Evolutionary conservation across 2,329 filamentous ascomycete genomes (phyloP).

Genomic region (Diaporthe citrichinensis): DNA sequence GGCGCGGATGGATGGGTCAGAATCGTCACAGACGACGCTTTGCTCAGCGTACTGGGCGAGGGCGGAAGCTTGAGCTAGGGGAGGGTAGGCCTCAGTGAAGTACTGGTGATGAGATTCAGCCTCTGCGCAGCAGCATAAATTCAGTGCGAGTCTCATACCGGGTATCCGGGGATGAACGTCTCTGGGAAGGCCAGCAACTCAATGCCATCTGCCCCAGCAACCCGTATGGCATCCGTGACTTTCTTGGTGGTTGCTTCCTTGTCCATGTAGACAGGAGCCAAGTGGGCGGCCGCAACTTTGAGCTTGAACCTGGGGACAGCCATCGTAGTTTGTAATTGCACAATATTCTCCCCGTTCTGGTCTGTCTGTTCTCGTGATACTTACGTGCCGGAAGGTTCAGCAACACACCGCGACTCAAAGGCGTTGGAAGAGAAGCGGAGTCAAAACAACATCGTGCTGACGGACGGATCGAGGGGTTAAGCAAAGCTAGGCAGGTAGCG

Average conservation of each 20-base stretch:
- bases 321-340: neutral
- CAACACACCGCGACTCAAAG: neutral
- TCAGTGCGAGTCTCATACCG: slow-evolving; percentile 29
- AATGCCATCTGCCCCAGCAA: slow-evolving; percentile 40
- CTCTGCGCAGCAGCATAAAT: neutral
- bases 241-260: slow-evolving; percentile 45
- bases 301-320: slow-evolving; percentile 41
- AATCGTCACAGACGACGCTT: slow-evolving; percentile 42
- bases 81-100: slow-evolving; percentile 46
- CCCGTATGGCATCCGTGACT: slow-evolving; percentile 42
- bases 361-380: neutral
- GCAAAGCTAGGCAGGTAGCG: neutral
- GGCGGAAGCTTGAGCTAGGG: slow-evolving; percentile 43
- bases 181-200: slow-evolving; percentile 46
- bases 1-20: slow-evolving; percentile 41
- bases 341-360: no score
- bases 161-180: slow-evolving; percentile 46
- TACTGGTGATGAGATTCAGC: slow-evolving; percentile 39
- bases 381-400: neutral
- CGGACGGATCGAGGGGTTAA: slow-evolving; percentile 8
- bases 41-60: slow-evolving; percentile 45
- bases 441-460: neutral
- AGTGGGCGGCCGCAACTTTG: slow-evolving; percentile 45
- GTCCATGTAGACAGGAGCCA: slow-evolving; percentile 46
- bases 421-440: neutral